phyloP scores from a whole-genome alignment of 805 yeast species.

The Kuraishia piskuri region DNA sequence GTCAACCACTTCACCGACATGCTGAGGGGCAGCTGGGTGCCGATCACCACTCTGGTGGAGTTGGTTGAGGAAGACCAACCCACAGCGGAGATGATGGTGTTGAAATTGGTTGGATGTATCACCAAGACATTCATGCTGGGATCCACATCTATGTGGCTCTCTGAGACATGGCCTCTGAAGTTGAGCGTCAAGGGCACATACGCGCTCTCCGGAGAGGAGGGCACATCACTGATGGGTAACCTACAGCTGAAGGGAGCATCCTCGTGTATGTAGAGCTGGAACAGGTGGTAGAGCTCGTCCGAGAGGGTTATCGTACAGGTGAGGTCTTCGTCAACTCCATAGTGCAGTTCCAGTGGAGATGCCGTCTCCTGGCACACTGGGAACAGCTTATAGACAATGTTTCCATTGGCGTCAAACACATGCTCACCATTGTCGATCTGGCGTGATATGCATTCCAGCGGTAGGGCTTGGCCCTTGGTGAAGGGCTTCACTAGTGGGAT shows the following conservation, averaged over 20 bases:
- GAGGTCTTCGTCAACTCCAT: constrained; percentile 40
- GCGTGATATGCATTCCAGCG: constrained; percentile 54
- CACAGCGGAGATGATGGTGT: constrained; percentile 41
- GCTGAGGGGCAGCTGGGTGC: constrained; percentile 48
- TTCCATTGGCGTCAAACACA: constrained; percentile 51
- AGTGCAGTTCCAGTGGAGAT: constrained; percentile 45
- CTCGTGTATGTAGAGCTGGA: constrained; percentile 70
- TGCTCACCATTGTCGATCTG: constrained; percentile 75
- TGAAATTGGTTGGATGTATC: constrained; percentile 24
- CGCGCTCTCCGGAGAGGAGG: constrained; percentile 28
- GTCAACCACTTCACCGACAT: constrained; percentile 51
- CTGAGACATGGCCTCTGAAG: constrained; percentile 58
- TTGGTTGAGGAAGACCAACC: constrained; percentile 58
- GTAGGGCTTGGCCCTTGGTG: constrained; percentile 29
- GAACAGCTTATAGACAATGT: constrained; percentile 48
- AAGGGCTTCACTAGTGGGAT: neutral
- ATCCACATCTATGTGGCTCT: constrained; percentile 63
- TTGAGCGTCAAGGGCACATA: constrained; percentile 53
- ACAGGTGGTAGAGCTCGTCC: constrained; percentile 62
- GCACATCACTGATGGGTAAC: constrained; percentile 39
- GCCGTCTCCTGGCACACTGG: constrained; percentile 62
- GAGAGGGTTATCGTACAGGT: constrained; percentile 54
- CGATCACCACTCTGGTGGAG: constrained; percentile 55
- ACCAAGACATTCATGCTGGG: constrained; percentile 44
- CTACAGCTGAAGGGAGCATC: constrained; percentile 71